These are phyloP conservation scores for Exophiala bonariae DNA, from an alignment of 2,329 filamentous ascomycete genomes.

Conservation along the genomic window DNA sequence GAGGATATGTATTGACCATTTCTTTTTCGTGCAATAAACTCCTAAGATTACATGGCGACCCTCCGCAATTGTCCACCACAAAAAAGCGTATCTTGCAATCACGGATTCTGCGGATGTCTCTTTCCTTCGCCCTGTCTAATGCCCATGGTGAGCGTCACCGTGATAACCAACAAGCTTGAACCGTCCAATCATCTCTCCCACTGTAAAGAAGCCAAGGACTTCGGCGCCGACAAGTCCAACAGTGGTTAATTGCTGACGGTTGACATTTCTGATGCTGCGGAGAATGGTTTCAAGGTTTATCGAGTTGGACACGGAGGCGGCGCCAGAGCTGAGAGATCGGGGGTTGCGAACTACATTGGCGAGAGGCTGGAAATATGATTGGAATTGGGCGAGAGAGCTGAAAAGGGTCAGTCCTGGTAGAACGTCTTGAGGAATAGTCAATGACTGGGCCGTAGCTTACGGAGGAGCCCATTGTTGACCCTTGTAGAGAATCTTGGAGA, in stretches of 20 bases:
- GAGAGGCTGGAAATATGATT: slow-evolving; percentile 78
- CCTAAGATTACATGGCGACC: slow-evolving; percentile 23
- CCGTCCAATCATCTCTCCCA: slow-evolving; percentile 94
- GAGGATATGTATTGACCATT: slow-evolving; percentile 21
- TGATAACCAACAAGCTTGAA: slow-evolving; percentile 94
- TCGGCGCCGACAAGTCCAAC: slow-evolving; percentile 81
- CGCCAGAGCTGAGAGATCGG: slow-evolving; percentile 49
- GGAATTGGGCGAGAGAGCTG: slow-evolving; percentile 68
- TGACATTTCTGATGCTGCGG: slow-evolving; percentile 66
- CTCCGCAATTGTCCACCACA: slow-evolving; percentile 1
- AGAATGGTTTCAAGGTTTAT: slow-evolving; percentile 58
- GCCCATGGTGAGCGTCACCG: slow-evolving; percentile 59
- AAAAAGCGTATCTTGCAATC: not conserved
- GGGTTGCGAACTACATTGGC: slow-evolving; percentile 73
- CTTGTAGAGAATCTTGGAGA: slow-evolving; percentile 82
- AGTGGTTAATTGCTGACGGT: slow-evolving; percentile 67
- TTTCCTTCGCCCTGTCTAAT: slow-evolving; percentile 26
- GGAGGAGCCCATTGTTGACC: slow-evolving; percentile 91
- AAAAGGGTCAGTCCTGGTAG: slow-evolving; percentile 2
- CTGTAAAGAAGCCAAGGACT: slow-evolving; percentile 92
- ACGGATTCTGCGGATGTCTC: not conserved
- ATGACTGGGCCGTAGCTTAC: slow-evolving; percentile 60
- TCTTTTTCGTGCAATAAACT: slow-evolving; percentile 21
- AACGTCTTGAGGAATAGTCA: slow-evolving; percentile 1
- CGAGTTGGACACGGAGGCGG: slow-evolving; percentile 52